phyloP scores from a whole-genome alignment of 495 filamentous ascomycete species.

The Hypoxylon subgilvum region DNA sequence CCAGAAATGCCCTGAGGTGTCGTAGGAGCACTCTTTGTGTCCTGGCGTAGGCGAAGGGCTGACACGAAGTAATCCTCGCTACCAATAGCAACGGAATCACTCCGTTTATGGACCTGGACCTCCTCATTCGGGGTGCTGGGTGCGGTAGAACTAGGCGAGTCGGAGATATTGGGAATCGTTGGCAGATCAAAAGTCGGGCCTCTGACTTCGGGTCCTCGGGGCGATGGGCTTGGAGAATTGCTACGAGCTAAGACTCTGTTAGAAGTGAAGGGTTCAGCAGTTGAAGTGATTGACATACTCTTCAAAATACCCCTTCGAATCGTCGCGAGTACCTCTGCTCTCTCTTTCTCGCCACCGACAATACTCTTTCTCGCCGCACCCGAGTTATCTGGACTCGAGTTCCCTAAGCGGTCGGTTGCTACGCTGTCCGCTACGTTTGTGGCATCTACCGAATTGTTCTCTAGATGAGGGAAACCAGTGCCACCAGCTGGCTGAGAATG shows the following conservation, averaged over 20 bases:
- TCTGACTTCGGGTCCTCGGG: constrained; percentile 60
- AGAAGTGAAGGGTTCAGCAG: constrained; percentile 11
- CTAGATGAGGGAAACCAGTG: constrained; percentile 88
- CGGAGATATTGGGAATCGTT: constrained; percentile 63
- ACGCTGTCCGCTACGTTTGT: constrained; percentile 47
- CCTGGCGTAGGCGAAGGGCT: constrained; percentile 68
- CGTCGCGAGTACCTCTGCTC: constrained; percentile 86
- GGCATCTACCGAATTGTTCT: constrained; percentile 76
- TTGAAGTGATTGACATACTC: constrained; percentile 63
- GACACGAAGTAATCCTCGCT: constrained; percentile 88
- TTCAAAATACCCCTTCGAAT: constrained; percentile 95
- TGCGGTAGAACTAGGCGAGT: constrained; percentile 80
- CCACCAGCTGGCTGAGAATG: constrained; percentile 72
- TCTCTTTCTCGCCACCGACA: constrained; percentile 85
- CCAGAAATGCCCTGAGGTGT: constrained; percentile 68
- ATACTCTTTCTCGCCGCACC: constrained; percentile 80
- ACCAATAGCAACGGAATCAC: constrained; percentile 72
- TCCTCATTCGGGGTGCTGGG: constrained; percentile 85
- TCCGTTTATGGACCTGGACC: constrained; percentile 63
- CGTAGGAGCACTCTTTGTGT: constrained; percentile 75
- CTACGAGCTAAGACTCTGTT: constrained; percentile 49
- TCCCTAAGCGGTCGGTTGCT: constrained; percentile 57
- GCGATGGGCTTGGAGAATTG: constrained; percentile 70
- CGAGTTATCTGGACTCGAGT: constrained; percentile 64
- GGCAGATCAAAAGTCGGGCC: constrained; percentile 59